Evolutionary conservation across 495 filamentous ascomycete genomes (phyloP).

Genomic region (Hypoxylon crocopeplum): DNA sequence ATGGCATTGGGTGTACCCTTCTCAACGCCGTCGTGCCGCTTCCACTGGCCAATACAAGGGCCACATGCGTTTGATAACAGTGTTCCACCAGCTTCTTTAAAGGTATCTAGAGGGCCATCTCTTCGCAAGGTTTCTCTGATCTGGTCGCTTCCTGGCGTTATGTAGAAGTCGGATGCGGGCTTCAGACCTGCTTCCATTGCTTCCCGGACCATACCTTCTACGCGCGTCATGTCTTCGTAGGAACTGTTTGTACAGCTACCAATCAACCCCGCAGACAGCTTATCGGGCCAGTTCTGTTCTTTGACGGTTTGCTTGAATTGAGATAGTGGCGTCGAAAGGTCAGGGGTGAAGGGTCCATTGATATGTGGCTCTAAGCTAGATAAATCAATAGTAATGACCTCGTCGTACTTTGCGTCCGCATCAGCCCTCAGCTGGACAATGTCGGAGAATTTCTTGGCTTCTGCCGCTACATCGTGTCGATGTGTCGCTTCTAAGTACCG

Average conservation of each 20-base stretch:
- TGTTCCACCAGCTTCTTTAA: conserved; percentile 84
- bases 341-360: conserved; percentile 96
- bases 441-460: conserved; percentile 59
- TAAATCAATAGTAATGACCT: conserved; percentile 90
- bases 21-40: conserved; percentile 78
- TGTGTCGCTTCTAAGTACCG: conserved; percentile 84
- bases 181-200: conserved; percentile 84
- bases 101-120: conserved; percentile 83
- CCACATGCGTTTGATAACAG: conserved; percentile 96
- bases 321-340: conserved; percentile 90
- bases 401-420: conserved; percentile 81
- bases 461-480: conserved; percentile 71
- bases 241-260: conserved; percentile 99
- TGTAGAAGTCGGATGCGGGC: conserved; percentile 89
- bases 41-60: conserved; percentile 96
- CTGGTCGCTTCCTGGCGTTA: conserved; percentile 95
- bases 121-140: conserved; percentile 91
- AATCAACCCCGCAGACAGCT: conserved; percentile 90
- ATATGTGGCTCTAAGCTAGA: conserved; percentile 93
- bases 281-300: conserved; percentile 87
- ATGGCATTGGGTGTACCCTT: conserved; percentile 95
- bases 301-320: conserved; percentile 82
- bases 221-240: conserved; percentile 96
- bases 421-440: conserved; percentile 67
- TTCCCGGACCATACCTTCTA: conserved; percentile 90